Evolutionary conservation across 495 filamentous ascomycete genomes (phyloP), one percentile per base, ranked within the genome.

Genomic region (Cryomyces minteri): DNA sequence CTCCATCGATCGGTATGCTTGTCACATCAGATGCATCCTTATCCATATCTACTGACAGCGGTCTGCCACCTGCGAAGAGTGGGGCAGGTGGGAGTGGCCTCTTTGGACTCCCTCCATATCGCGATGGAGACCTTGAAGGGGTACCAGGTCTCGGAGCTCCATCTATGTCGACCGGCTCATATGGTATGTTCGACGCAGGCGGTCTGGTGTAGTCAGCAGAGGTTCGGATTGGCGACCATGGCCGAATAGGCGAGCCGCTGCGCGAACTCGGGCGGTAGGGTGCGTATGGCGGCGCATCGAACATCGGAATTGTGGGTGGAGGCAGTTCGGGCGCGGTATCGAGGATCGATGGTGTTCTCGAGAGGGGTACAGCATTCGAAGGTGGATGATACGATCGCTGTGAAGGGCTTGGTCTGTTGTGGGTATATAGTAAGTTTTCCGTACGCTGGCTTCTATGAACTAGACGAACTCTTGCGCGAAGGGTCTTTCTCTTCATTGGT

Each of bases 61-160:
- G 63, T n/a, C 62, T 43, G 4, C 62, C 60, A 25, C 59, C 65
- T 4, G 77, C 70, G 53, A 93, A 95, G n/a, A 88, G 64, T 5
- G 88, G 90, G 31, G 87, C 85, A 2, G 84, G 84, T 10, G 88
- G 90, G n/a, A 95, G 62, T n/a, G 88, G 88, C 48, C 84, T 69
- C 41, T 83, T 72, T 6, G 85, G 82, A 50, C 83, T 87, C 7
- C 85, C 81, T 33, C 85, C 81, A 55, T 94, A 95, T 53, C 74
- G 71, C 34, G 83, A 84, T 1, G 18, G 18, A 25, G 18, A 25
- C 18, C 18, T 25, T 4, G 85, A 82, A 6, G 90, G 84, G 2
- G 88, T 94, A 2, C 90, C 90, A 9, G 90, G 90, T 48, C 90
- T 66, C 6, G 90, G 88, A 36, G 73, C 84, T 6, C 90, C 90